Base-by-base conservation (phyloP, 2,329 filamentous ascomycete genomes). In the Xylaria sp. region DNA sequence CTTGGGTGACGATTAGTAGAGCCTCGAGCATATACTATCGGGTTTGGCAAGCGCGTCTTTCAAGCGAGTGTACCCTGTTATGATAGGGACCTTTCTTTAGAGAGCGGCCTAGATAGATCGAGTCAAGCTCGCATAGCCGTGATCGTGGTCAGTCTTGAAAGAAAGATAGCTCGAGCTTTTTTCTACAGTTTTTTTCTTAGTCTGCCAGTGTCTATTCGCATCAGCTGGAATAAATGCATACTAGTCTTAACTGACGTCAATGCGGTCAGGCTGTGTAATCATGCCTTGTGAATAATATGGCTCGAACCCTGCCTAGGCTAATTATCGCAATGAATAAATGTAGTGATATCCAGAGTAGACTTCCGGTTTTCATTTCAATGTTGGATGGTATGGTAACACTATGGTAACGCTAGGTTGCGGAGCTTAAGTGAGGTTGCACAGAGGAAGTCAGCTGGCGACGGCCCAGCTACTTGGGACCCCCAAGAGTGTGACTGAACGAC, bases 121-220 rank as follows among this genome's bases (percentile, higher is more conserved):
- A 63, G 63, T 57, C 23, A 44, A 63, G 53, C 61, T 65, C 53
- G 60, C 63, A 61, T 57, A 55, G n/a, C 59, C 60, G 55, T 62
- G 53, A 27, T 62, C 37, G 60, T 59, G 50, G 54, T 70, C 40
- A 51, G 63, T 60, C 59, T 64, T 47, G 44, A 60, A 64, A 58
- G 58, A 61, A 65, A 60, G 59, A 66, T 60, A 23, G 61, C 54
- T 55, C 66, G 47, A 69, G 60, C 57, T 62, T 65, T 65, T 32
- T 57, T 53, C 23, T 65, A 59, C 57, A 59, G 21, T 57, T 57
- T 71, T 57, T 71, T 59, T 57, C 60, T 54, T 65, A 64, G 60
- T 66, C 51, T 61, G 40, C 48, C 55, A 25, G 62, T 66, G 62
- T 65, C 53, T 27, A 54, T 60, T 37, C 37, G 54, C 61, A 70